Percentiles rank a stretch among this genome's conserved stretches.
Evolutionary conservation across 2,329 filamentous ascomycete genomes (phyloP).

Genomic region (Cladophialophora bantiana): DNA sequence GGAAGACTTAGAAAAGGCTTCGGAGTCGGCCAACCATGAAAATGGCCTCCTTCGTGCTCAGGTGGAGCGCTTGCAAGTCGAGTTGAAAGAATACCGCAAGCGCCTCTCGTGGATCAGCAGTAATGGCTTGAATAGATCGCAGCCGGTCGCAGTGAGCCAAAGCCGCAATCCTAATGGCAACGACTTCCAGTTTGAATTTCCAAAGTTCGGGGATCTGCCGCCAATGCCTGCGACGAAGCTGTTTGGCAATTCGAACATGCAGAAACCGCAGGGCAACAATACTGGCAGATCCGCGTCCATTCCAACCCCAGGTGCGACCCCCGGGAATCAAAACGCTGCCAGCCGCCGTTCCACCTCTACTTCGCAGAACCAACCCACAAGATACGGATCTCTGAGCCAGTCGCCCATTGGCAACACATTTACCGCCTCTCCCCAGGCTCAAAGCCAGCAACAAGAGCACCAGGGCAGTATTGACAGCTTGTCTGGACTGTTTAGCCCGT

Average conservation of each 20-base stretch:
- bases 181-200: constrained; percentile 95
- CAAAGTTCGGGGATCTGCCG: constrained; percentile 82
- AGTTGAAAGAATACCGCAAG: constrained; percentile 90
- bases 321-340: constrained; percentile 19
- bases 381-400: constrained; percentile 36
- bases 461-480: constrained; percentile 52
- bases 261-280: constrained; percentile 21
- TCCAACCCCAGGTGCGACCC: constrained; percentile 21
- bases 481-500: constrained; percentile 66
- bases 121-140: constrained; percentile 56
- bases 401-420: constrained; percentile 33
- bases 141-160: constrained; percentile 47
- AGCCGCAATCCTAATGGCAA: constrained; percentile 59
- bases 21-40: constrained; percentile 81
- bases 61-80: constrained; percentile 82
- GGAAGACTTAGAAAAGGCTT: constrained; percentile 75
- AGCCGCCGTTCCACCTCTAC: constrained; percentile 28
- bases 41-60: constrained; percentile 85
- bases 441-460: constrained; percentile 28
- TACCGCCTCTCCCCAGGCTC: constrained; percentile 35
- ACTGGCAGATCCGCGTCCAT: constrained; percentile 14
- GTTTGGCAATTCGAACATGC: constrained; percentile 24
- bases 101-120: constrained; percentile 71
- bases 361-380: constrained; percentile 27
- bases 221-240: constrained; percentile 31